Percentiles rank a stretch among this genome's conserved stretches.
Conservation (phyloP, 2,329 filamentous ascomycete species). For the Beauveria caledonica region DNA sequence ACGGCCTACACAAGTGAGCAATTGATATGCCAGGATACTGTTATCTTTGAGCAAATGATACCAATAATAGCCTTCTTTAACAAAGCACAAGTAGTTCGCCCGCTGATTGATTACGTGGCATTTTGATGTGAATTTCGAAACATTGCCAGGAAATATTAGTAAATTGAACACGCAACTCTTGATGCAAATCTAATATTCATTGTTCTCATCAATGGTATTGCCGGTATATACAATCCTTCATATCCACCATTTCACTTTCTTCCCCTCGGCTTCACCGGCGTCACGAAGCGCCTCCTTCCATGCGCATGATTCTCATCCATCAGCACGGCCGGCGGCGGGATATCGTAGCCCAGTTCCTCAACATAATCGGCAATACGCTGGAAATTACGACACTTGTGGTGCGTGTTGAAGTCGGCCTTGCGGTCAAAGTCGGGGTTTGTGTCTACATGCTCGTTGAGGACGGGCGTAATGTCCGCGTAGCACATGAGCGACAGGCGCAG, state of each 20-base stretch:
- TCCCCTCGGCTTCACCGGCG: conserved; percentile 1
- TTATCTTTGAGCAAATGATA: not conserved
- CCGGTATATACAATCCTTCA: not conserved
- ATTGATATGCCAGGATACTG: not conserved
- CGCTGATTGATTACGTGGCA: not conserved
- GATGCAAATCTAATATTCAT: not conserved
- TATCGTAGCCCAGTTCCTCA: conserved; percentile 7
- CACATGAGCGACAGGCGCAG: conserved; percentile 18
- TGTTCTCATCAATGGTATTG: not conserved
- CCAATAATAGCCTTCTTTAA: not conserved
- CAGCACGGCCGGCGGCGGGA: not conserved
- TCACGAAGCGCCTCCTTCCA: not conserved
- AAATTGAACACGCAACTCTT: not conserved
- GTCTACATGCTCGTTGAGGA: conserved; percentile 6
- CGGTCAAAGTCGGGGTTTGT: conserved; percentile 6
- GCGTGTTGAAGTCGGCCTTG: conserved; percentile 12
- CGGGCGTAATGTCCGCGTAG: conserved; percentile 11
- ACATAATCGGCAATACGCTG: conserved; percentile 10
- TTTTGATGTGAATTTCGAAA: no score
- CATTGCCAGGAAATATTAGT: not conserved
- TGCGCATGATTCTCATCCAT: not conserved
- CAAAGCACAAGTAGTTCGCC: not conserved
- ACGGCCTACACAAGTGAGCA: not conserved
- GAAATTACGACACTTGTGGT: conserved; percentile 12
- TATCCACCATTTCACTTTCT: not conserved